phyloP scores from a whole-genome alignment of 1,284 basidiomycete genomes.

The Melampsora larici-populina region DNA sequence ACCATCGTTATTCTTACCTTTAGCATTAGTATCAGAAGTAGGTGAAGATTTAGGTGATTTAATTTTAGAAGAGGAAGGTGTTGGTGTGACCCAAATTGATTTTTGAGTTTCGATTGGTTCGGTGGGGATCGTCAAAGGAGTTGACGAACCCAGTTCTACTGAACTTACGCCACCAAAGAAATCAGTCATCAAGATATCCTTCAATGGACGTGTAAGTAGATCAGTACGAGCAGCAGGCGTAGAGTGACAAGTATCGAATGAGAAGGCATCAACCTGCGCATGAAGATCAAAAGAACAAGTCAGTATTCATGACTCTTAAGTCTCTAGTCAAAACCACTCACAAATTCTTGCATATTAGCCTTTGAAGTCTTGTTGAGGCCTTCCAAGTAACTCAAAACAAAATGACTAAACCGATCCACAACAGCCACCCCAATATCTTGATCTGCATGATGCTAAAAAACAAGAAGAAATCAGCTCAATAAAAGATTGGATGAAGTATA shows the following conservation, averaged over 20 bases:
- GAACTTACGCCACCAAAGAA: slow-evolving; percentile 91
- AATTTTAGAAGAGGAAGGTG: too few relatives aligned
- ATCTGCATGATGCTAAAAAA: slow-evolving; percentile 77
- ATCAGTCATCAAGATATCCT: slow-evolving; percentile 77
- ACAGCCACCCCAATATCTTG: slow-evolving; percentile 89
- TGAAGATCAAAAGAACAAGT: background rate
- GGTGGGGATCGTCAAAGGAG: background rate
- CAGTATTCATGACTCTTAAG: background rate
- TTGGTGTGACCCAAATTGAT: too few relatives aligned
- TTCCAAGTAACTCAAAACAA: slow-evolving; percentile 85
- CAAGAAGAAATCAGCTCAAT: background rate
- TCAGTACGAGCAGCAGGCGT: slow-evolving; percentile 81
- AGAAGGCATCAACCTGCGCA: slow-evolving; percentile 72
- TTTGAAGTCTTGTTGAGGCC: slow-evolving; percentile 83
- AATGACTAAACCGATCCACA: slow-evolving; percentile 92
- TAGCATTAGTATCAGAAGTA: too few relatives aligned
- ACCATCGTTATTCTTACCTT: too few relatives aligned
- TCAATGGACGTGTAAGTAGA: slow-evolving; percentile 68
- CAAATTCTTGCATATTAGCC: slow-evolving; percentile 76
- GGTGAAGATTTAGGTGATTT: too few relatives aligned
- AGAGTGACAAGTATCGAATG: slow-evolving; percentile 71
- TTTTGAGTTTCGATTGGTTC: background rate
- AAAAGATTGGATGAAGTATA: background rate
- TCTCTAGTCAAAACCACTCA: slow-evolving; percentile 55
- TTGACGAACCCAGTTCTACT: slow-evolving; percentile 61